Evolutionary conservation across 2,329 filamentous ascomycete genomes (phyloP), one percentile per base, ranked within the genome.

Genomic region (Aspergillus felis): DNA sequence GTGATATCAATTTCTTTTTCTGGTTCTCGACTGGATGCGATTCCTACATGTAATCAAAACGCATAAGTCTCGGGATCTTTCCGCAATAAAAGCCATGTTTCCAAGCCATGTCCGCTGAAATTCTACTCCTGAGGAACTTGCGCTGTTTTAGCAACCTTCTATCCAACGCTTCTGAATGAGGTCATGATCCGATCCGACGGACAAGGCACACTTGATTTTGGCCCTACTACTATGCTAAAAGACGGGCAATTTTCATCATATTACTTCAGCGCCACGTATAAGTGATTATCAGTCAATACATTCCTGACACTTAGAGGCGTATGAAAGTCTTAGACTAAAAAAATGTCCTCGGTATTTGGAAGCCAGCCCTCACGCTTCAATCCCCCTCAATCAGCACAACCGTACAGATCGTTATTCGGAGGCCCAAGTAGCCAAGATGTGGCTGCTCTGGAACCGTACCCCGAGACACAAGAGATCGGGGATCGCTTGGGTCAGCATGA

Each of bases 401-500:
- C 65, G 22, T 65, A 66, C 50, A 63, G 58, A 25, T 70, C 70
- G 28, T 56, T 72, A 51, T 73, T 71, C 42, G 71, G 69, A 28
- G 69, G 69, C 3, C 60, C 63, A 6, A 65, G 62, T 50, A 62
- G 61, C 17, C 61, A 68, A 44, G 57, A 66, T 66, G 58, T 53
- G 24, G 22, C 50, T 7, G 41, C 62, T 24, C 20, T 61, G 48
- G 61, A 65, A 20, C 57, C 58, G 4, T 51, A 60, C 3, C 50
- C 55, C 10, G 58, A 58, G 25, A 46, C 53, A 14, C 50, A 60
- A 5, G 52, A 53, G 22, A 49, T 50, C 29, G 63, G 24, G 0
- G 22, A 48, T 4, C 57, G 55, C 1, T 28, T 51, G 14, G 58
- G 55, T 12, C 56, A 63, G 27, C 52, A 66, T 59, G 65, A 66